Evolutionary conservation across 768 basidiomycete species (phyloP).

Genomic region (Suillus ampliporus): DNA sequence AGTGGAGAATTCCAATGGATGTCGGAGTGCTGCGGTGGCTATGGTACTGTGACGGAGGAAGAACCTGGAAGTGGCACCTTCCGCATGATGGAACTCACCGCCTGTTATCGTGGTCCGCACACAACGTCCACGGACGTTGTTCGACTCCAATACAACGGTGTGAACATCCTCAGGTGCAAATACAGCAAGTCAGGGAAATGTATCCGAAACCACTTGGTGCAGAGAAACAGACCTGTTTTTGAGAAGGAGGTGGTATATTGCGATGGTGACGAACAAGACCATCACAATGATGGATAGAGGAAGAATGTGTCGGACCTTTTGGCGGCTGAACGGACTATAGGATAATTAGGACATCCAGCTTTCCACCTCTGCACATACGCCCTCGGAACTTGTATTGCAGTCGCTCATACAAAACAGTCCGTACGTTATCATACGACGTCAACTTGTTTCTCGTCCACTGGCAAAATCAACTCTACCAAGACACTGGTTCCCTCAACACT

Average conservation of each 20-base stretch:
- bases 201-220: background rate
- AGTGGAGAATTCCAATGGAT: constrained; percentile 9
- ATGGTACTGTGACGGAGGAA: constrained; percentile 7
- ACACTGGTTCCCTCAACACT: too few relatives aligned
- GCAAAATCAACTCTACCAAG: background rate
- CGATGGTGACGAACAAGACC: constrained; percentile 5
- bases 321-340: background rate
- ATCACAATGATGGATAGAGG: background rate
- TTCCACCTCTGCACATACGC: background rate
- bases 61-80: constrained; percentile 4
- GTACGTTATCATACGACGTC: background rate
- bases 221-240: constrained; percentile 1
- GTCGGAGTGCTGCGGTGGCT: constrained; percentile 3
- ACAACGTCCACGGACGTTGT: background rate
- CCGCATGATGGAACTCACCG: constrained; percentile 6
- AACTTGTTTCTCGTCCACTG: background rate
- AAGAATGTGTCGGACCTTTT: background rate
- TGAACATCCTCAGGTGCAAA: constrained; percentile 2
- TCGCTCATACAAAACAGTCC: background rate
- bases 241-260: constrained; percentile 2
- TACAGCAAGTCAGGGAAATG: constrained; percentile 1
- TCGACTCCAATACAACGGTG: constrained; percentile 4
- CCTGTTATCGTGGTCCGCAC: constrained; percentile 4
- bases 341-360: background rate
- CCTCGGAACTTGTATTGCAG: background rate